phyloP scores from a whole-genome alignment of 306 rosid species.

The Vigna reflexopilosa region DNA sequence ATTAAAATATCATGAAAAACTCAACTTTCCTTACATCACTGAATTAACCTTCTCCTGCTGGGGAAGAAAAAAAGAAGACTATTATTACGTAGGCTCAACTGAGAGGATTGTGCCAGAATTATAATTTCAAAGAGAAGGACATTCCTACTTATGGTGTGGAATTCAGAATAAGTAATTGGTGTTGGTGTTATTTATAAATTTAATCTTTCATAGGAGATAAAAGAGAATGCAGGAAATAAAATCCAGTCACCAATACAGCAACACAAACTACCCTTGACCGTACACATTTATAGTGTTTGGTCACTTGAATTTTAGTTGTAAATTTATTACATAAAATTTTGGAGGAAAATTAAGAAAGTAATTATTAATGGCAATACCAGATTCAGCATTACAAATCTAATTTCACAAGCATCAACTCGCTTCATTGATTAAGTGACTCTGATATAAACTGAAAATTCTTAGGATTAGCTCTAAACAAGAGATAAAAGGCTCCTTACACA shows the following conservation, averaged over 20 bases:
- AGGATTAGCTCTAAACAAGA: background rate
- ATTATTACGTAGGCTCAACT: conserved; percentile 3
- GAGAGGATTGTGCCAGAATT: background rate
- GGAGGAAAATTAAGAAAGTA: background rate
- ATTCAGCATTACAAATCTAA: conserved; percentile 22
- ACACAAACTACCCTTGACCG: background rate
- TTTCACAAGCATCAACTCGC: conserved; percentile 27
- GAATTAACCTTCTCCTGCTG: background rate
- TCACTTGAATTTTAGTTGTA: conserved; percentile 16
- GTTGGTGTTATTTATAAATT: conserved; percentile 4
- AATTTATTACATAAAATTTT: background rate
- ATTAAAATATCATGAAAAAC: background rate
- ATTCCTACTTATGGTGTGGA: background rate
- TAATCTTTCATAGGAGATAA: background rate
- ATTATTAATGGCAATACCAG: conserved; percentile 18
- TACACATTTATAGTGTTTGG: conserved; percentile 11
- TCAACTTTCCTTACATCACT: background rate
- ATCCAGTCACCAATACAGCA: background rate
- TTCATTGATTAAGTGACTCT: conserved; percentile 17
- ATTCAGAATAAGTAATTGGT: background rate
- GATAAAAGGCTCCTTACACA: background rate
- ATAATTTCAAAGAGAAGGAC: conserved; percentile 13
- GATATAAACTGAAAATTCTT: background rate
- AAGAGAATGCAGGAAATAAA: background rate
- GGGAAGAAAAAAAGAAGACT: background rate